Evolutionary conservation across 2,329 filamentous ascomycete species (phyloP).

Genomic region (Nemania serpens): DNA sequence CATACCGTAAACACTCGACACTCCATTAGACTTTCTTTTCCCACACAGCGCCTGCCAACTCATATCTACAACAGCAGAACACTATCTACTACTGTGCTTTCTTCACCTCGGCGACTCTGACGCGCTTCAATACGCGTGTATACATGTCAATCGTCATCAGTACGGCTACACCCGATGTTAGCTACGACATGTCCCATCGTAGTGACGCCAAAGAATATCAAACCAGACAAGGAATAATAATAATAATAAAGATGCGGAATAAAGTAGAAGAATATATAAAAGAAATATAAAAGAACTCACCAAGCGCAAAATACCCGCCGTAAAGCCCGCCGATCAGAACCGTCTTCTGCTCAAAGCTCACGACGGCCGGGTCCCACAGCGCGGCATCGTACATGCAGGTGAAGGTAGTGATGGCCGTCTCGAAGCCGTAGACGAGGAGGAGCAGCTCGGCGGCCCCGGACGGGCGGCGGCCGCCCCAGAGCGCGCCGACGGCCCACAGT

Average conservation of each 20-base stretch:
- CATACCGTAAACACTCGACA: neutral
- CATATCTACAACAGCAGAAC: neutral
- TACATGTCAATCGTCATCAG: slow-evolving; percentile 61
- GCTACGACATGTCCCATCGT: neutral
- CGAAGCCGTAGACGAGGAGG: slow-evolving; percentile 55
- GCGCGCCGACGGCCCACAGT: slow-evolving; percentile 51
- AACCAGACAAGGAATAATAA: no score
- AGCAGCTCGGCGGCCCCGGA: slow-evolving; percentile 53
- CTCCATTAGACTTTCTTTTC: neutral
- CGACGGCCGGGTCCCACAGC: slow-evolving; percentile 53
- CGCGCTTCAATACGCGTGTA: slow-evolving; percentile 51
- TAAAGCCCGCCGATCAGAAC: slow-evolving; percentile 55
- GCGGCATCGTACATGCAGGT: slow-evolving; percentile 57
- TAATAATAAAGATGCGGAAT: neutral
- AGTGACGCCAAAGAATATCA: neutral
- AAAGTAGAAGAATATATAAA: neutral
- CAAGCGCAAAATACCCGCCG: slow-evolving; percentile 56
- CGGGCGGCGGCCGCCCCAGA: slow-evolving; percentile 38
- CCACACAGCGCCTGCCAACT: neutral
- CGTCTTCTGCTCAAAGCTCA: slow-evolving; percentile 51
- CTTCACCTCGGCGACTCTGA: slow-evolving; percentile 44
- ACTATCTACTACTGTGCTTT: slow-evolving; percentile 49
- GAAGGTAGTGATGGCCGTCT: slow-evolving; percentile 57
- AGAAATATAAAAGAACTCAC: slow-evolving; percentile 43
- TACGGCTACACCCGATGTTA: slow-evolving; percentile 45